Evolutionary conservation across 23 red algal genomes (phyloP), one percentile per base, ranked within the genome.

Genomic region (Gracilaria domingensis): DNA sequence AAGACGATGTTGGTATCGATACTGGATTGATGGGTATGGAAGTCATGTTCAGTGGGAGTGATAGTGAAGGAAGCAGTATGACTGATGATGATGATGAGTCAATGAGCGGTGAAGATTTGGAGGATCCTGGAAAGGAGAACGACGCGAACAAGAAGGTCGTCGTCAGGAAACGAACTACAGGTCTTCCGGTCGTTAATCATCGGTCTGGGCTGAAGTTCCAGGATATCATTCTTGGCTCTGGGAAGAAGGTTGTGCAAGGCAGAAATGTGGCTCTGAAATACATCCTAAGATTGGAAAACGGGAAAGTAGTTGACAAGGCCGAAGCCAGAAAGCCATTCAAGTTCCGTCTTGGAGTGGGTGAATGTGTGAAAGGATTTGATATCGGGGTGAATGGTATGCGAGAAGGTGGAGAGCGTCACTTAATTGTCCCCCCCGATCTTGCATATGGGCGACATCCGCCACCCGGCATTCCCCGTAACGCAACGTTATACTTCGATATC

Each of bases 401-500:
- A 2, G 93, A 85, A 66, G 96, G 96, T 65, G 93, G 92, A 32
- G 65, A 75, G 45, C 77, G 91, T 32, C 80, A 70, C 62, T 57
- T 98, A 42, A 90, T 93, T 34, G 85, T 94, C 39, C 90, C 96
- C 20, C 93, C 96, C 14, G 80, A 91, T 51, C 76, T 95, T 1
- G 96, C 86, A 50, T 98, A 98, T 26, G 96, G 96, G 14, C 79
- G 76, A 12, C 17, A 75, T 11, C 66, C 56, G 14, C 59, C 79
- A 42, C 81, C 87, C 13, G 86, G 88, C 29, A 96, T 99, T 79
- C 94, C 94, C 18, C 73, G 86, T 1, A 83, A 84, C 25, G 84
- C 94, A 7, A 96, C 76, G 6, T 89, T 99, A 35, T 94, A 86
- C 85, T 99, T 99, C 91, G 97, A 99, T n/a, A 71, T 99, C 18